These are phyloP conservation scores for Microstroma glucosiphilum DNA, from an alignment of 1,284 basidiomycete genomes.

Conservation along the genomic window DNA sequence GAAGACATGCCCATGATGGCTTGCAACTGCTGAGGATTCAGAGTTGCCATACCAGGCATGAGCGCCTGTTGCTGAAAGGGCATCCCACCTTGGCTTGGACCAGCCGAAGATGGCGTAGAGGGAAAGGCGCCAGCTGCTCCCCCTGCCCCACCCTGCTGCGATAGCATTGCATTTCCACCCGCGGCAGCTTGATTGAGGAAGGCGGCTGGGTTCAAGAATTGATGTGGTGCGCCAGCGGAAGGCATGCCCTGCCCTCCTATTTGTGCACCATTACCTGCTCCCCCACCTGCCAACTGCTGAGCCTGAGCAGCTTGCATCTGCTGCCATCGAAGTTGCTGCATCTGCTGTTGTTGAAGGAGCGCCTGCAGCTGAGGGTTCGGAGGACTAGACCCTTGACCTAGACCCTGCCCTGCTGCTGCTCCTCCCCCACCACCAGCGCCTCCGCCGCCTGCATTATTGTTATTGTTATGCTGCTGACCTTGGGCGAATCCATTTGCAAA, in stretches of 20 bases:
- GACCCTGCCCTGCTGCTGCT: not conserved
- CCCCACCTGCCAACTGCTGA: not conserved
- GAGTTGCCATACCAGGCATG: not conserved
- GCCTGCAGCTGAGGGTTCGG: conserved; percentile 3
- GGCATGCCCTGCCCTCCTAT: not conserved
- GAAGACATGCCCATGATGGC: not conserved
- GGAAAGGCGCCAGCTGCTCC: not conserved
- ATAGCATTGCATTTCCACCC: not conserved
- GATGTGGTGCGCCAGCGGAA: not conserved
- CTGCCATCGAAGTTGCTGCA: not conserved
- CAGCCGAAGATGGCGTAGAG: not conserved
- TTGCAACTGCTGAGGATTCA: conserved; percentile 6
- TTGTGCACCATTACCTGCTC: not conserved
- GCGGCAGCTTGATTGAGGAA: conserved; percentile 5
- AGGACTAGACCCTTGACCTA: not conserved
- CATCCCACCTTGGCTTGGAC: not conserved
- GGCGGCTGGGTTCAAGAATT: conserved; percentile 6
- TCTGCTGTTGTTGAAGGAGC: conserved; percentile 6
- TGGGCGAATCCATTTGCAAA: not conserved
- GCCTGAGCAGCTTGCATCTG: conserved; percentile 1
- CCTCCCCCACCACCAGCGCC: not conserved
- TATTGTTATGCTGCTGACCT: conserved; percentile 1
- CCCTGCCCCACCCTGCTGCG: not conserved
- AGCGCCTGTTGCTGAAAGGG: not conserved
- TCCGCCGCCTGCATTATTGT: not conserved